These are phyloP conservation scores for Amphibolis antarctica DNA, from an alignment of 106 monocot genomes.

Conservation along the genomic window DNA sequence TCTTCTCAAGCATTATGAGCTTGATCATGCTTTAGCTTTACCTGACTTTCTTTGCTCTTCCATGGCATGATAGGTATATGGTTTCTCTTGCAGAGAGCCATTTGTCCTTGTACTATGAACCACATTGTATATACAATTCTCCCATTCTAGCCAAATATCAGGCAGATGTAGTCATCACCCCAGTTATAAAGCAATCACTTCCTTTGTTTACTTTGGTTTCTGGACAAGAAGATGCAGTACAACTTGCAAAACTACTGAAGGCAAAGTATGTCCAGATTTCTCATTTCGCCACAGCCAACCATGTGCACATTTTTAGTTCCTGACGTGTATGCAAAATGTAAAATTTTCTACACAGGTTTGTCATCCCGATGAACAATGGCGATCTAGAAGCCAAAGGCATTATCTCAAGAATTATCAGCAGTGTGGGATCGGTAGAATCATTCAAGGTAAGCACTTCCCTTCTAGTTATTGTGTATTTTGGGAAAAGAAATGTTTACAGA, in stretches of 20 bases:
- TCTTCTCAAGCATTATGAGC: background rate
- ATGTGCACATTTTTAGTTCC: background rate
- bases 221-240: slow-evolving; percentile 92
- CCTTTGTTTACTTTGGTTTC: slow-evolving; percentile 77
- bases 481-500: background rate
- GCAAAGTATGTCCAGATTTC: slow-evolving; percentile 45
- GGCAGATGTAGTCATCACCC: slow-evolving; percentile 30
- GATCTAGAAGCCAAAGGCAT: slow-evolving; percentile 69
- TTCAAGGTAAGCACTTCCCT: slow-evolving; percentile 46
- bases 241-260: slow-evolving; percentile 61
- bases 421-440: slow-evolving; percentile 52
- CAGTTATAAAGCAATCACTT: slow-evolving; percentile 68
- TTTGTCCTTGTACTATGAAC: slow-evolving; percentile 68
- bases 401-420: slow-evolving; percentile 31
- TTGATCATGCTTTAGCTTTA: background rate
- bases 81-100: slow-evolving; percentile 27
- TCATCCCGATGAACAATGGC: slow-evolving; percentile 81
- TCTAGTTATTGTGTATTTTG: too few relatives aligned
- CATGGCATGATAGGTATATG: slow-evolving; percentile 40
- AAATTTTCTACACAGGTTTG: slow-evolving; percentile 34
- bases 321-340: background rate
- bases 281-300: background rate
- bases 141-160: slow-evolving; percentile 42
- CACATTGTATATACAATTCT: slow-evolving; percentile 67
- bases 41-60: slow-evolving; percentile 4